phyloP scores from a whole-genome alignment of 768 basidiomycete genomes.

The Naematelia encephala region DNA sequence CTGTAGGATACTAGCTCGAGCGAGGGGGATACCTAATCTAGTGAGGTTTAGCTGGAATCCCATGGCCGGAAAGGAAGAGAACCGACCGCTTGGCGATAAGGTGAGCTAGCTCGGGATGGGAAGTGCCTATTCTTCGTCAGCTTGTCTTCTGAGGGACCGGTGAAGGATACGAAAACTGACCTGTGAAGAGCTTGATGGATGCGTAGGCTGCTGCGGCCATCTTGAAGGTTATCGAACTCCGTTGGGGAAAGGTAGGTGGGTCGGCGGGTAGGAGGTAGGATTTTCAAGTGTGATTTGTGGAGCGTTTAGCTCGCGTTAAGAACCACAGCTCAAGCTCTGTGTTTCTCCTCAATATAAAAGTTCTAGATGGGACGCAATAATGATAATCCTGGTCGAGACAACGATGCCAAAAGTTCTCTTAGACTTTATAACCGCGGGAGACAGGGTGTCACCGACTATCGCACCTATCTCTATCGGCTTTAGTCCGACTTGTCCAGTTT shows the following conservation, averaged over 20 bases:
- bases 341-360: too few relatives aligned
- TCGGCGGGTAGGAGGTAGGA: too few relatives aligned
- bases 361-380: too few relatives aligned
- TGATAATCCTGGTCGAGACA: too few relatives aligned
- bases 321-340: too few relatives aligned
- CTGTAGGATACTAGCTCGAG: constrained; percentile 63
- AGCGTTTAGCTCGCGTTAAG: not conserved
- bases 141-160: not conserved
- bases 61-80: constrained; percentile 13
- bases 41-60: constrained; percentile 4
- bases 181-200: constrained; percentile 53
- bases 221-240: too few relatives aligned
- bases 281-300: not conserved
- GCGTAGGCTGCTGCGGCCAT: constrained; percentile 51
- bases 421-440: too few relatives aligned
- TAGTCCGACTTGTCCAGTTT: too few relatives aligned
- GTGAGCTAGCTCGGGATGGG: constrained; percentile 95
- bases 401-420: too few relatives aligned
- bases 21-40: constrained; percentile 83
- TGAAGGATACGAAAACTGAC: constrained; percentile 36
- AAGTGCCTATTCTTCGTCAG: constrained; percentile 66
- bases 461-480: too few relatives aligned
- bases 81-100: constrained; percentile 95
- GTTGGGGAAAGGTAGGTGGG: too few relatives aligned
- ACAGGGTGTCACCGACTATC: too few relatives aligned